Percentiles rank a stretch among this genome's conserved stretches.
phyloP scores from a whole-genome alignment of 108 stramenopile species.

The Cyclotella cryptica region DNA sequence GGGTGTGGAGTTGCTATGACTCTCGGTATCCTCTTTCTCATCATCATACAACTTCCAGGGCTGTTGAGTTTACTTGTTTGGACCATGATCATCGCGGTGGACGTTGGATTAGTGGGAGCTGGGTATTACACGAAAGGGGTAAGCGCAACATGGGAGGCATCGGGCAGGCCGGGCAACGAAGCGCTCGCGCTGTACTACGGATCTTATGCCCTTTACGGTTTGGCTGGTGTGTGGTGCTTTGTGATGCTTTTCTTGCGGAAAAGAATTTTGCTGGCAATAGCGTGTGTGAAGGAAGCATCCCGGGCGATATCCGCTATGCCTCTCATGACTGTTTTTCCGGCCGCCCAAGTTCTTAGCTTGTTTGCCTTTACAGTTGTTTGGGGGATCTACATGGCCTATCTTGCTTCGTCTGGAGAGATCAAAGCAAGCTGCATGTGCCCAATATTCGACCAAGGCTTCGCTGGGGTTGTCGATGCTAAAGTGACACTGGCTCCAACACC shows the following conservation, averaged over 20 bases:
- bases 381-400: constrained; percentile 59
- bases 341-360: constrained; percentile 59
- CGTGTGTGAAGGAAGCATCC: constrained; percentile 78
- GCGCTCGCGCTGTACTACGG: constrained; percentile 53
- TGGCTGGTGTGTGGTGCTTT: constrained; percentile 57
- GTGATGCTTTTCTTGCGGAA: constrained; percentile 73
- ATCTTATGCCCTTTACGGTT: constrained; percentile 56
- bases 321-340: constrained; percentile 70
- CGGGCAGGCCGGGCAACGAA: constrained; percentile 36
- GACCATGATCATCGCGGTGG: constrained; percentile 68
- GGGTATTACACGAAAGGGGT: constrained; percentile 55
- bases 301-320: constrained; percentile 79
- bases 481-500: background rate
- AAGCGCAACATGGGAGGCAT: constrained; percentile 60
- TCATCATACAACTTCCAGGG: constrained; percentile 77
- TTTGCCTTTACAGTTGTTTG: constrained; percentile 62
- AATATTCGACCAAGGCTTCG: background rate
- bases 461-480: background rate
- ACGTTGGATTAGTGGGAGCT: constrained; percentile 53
- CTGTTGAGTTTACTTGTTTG: constrained; percentile 78
- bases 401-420: constrained; percentile 77
- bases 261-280: constrained; percentile 78
- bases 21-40: constrained; percentile 71
- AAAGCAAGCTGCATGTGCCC: constrained; percentile 22
- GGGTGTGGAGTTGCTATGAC: constrained; percentile 73